phyloP scores from a whole-genome alignment of 352 stramenopile genomes.

The Phytophthora fragariaefolia region DNA sequence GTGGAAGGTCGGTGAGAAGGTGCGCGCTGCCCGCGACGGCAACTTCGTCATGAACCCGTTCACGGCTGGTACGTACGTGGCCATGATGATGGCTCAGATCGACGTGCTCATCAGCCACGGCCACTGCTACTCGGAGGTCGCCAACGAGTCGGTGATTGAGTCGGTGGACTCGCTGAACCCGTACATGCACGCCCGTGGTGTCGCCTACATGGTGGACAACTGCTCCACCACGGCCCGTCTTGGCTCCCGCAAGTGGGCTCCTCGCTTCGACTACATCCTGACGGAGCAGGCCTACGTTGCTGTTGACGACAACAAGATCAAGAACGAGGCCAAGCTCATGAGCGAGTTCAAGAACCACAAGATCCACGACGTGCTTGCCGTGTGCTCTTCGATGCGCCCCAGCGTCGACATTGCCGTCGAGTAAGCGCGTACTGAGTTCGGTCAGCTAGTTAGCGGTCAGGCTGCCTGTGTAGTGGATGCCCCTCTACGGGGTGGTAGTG shows the following conservation, averaged over 20 bases:
- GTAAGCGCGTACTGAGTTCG: conserved; percentile 45
- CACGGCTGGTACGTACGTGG: conserved; percentile 97
- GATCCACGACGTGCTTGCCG: conserved; percentile 96
- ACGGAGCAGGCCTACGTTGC: conserved; percentile 97
- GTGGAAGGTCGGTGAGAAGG: conserved; percentile 97
- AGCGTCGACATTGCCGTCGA: conserved; percentile 95
- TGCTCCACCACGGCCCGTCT: conserved; percentile 98
- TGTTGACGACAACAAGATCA: conserved; percentile 94
- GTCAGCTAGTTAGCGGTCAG: background rate
- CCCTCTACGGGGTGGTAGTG: conserved; percentile 9
- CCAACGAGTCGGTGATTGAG: conserved; percentile 99
- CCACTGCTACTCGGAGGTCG: conserved; percentile 98
- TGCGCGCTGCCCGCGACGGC: conserved; percentile 93
- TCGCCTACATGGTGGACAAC: conserved; percentile 99
- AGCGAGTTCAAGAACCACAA: conserved; percentile 96
- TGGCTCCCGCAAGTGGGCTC: conserved; percentile 97
- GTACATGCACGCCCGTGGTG: conserved; percentile 98
- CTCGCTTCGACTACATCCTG: conserved; percentile 98
- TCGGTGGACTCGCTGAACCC: conserved; percentile 98
- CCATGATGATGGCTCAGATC: conserved; percentile 99
- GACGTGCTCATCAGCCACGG: conserved; percentile 96
- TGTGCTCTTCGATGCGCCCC: conserved; percentile 96
- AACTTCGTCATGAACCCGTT: conserved; percentile 98
- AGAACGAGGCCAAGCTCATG: conserved; percentile 89
- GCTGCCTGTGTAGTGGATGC: conserved; percentile 21